These are phyloP conservation scores for Coniochaeta prunicola DNA, from an alignment of 2,329 filamentous ascomycete species.

Conservation along the genomic window DNA sequence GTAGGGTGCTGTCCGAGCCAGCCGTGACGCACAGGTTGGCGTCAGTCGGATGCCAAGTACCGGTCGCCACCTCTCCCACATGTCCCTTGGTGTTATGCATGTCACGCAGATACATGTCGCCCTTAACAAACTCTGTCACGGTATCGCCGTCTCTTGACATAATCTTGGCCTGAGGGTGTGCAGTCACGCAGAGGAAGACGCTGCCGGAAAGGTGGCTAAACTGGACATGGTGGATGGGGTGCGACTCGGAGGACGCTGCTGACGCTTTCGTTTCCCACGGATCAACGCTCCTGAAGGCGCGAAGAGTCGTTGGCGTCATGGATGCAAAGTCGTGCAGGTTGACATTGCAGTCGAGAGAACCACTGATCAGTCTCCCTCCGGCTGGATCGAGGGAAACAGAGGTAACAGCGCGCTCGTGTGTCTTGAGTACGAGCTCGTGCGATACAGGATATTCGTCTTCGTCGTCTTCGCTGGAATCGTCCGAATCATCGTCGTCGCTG, in stretches of 20 bases:
- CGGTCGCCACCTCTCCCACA: slow-evolving; percentile 82
- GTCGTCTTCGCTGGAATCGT: slow-evolving; percentile 59
- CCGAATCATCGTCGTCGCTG: slow-evolving; percentile 34
- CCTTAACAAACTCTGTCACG: slow-evolving; percentile 85
- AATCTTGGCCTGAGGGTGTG: slow-evolving; percentile 84
- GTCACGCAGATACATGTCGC: slow-evolving; percentile 95
- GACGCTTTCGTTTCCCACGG: slow-evolving; percentile 70
- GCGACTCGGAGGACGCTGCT: slow-evolving; percentile 67
- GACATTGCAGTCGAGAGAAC: slow-evolving; percentile 81
- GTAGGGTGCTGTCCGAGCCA: slow-evolving; percentile 87
- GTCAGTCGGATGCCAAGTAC: slow-evolving; percentile 85
- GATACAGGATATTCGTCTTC: slow-evolving; percentile 88
- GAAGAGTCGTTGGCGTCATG: slow-evolving; percentile 90
- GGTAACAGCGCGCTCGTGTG: slow-evolving; percentile 82
- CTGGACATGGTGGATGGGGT: slow-evolving; percentile 77
- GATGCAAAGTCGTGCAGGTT: slow-evolving; percentile 94
- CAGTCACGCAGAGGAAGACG: slow-evolving; percentile 78
- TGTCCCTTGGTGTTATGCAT: slow-evolving; percentile 98
- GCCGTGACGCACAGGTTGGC: slow-evolving; percentile 82
- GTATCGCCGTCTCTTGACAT: slow-evolving; percentile 83
- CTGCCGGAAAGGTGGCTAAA: slow-evolving; percentile 80
- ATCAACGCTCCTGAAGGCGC: slow-evolving; percentile 88
- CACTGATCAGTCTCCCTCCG: slow-evolving; percentile 79
- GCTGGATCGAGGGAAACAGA: slow-evolving; percentile 77
- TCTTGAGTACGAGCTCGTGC: slow-evolving; percentile 87